A percentile compares a stretch with the other conserved stretches of the same genome.
Evolutionary conservation across 495 filamentous ascomycete species (phyloP).

Genomic region (Choiromyces venosus): DNA sequence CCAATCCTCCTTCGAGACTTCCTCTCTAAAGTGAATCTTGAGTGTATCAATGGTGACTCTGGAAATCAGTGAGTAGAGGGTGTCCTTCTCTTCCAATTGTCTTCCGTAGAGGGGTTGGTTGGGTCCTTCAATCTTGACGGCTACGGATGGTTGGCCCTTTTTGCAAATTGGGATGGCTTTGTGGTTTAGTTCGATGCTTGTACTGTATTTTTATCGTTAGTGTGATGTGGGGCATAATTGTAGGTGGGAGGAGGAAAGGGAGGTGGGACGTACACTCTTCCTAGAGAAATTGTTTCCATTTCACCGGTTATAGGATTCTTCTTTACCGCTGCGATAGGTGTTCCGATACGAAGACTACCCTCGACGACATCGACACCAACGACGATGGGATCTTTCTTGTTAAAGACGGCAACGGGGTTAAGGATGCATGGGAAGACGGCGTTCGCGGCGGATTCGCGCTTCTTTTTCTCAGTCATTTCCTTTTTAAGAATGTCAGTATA

Average conservation of each 20-base stretch:
- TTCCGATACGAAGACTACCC: slow-evolving; percentile 74
- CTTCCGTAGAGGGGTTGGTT: slow-evolving; percentile 95
- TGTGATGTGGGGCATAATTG: slow-evolving; percentile 2
- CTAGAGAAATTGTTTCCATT: slow-evolving; percentile 76
- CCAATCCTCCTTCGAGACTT: slow-evolving; percentile 95
- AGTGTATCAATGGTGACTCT: slow-evolving; percentile 84
- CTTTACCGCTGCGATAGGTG: slow-evolving; percentile 80
- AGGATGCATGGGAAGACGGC: slow-evolving; percentile 97
- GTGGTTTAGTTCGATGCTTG: slow-evolving; percentile 94
- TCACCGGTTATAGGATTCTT: slow-evolving; percentile 68
- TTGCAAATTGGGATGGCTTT: slow-evolving; percentile 87
- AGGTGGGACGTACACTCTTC: slow-evolving; percentile 77
- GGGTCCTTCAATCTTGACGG: slow-evolving; percentile 92
- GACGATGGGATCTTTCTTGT: slow-evolving; percentile 95
- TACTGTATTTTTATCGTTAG: slow-evolving; percentile 49
- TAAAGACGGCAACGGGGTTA: slow-evolving; percentile 86
- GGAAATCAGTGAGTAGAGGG: slow-evolving; percentile 79
- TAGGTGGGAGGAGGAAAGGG: slow-evolving; percentile 33
- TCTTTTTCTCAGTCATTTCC: slow-evolving; percentile 75
- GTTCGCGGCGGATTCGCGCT: slow-evolving; percentile 89
- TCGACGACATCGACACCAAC: slow-evolving; percentile 93
- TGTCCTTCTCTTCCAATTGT: slow-evolving; percentile 90
- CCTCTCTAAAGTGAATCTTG: slow-evolving; percentile 89
- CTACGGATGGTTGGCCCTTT: slow-evolving; percentile 91
- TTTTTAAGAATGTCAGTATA: slow-evolving; percentile 3